These are phyloP conservation scores for Oryza punctata DNA, from an alignment of 176 grass and related monocot genomes.

Conservation along the genomic window DNA sequence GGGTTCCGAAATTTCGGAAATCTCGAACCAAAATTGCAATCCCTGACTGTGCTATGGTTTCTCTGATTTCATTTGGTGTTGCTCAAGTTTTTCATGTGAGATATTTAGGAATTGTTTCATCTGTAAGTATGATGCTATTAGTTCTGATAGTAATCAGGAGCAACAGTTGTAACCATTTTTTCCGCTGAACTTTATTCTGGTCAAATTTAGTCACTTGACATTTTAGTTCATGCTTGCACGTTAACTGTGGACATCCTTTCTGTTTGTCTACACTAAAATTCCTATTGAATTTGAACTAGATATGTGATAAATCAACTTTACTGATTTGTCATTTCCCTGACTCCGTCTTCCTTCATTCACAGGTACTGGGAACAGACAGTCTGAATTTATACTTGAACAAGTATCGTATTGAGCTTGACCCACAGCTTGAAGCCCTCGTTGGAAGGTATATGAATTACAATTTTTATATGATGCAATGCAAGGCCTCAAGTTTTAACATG, in stretches of 20 bases:
- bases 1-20: too few relatives aligned
- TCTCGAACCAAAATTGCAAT: too few relatives aligned
- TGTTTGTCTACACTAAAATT: background rate
- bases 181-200: background rate
- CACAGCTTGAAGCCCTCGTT: slow-evolving; percentile 91
- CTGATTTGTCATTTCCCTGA: background rate
- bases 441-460: slow-evolving; percentile 66
- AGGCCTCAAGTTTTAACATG: background rate
- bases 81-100: background rate
- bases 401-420: slow-evolving; percentile 85
- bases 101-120: background rate
- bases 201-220: background rate
- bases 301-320: background rate
- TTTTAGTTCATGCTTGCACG: background rate
- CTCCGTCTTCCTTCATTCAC: background rate
- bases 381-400: slow-evolving; percentile 94
- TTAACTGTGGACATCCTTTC: background rate
- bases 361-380: slow-evolving; percentile 92
- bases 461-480: slow-evolving; percentile 16
- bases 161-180: background rate
- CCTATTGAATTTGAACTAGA: background rate
- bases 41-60: slow-evolving; percentile 11
- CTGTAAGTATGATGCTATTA: background rate
- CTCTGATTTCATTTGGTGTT: background rate
- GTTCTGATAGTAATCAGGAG: background rate